phyloP scores from a whole-genome alignment of 2,329 filamentous ascomycete genomes.

The Cordyceps javanica region DNA sequence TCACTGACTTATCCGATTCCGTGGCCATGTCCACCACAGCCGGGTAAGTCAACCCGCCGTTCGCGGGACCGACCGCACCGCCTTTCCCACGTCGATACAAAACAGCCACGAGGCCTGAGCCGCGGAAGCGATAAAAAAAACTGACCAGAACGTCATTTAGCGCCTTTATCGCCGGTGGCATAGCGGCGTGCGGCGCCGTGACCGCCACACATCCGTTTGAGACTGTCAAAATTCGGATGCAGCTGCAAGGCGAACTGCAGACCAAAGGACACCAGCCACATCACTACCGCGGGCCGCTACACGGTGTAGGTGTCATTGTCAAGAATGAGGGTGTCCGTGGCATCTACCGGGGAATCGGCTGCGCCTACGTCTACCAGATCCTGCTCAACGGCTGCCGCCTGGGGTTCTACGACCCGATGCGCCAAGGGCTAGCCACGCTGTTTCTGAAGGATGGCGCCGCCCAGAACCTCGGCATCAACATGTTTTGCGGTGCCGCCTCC shows the following conservation, averaged over 20 bases:
- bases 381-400: slow-evolving; percentile 93
- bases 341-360: slow-evolving; percentile 82
- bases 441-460: slow-evolving; percentile 66
- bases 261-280: slow-evolving; percentile 77
- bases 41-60: neutral
- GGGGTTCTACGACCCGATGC: slow-evolving; percentile 95
- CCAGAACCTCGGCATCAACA: slow-evolving; percentile 85
- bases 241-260: slow-evolving; percentile 93
- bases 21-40: slow-evolving; percentile 13
- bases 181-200: slow-evolving; percentile 94
- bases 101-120: neutral
- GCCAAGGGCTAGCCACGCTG: slow-evolving; percentile 60
- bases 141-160: slow-evolving; percentile 33
- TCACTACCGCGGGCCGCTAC: slow-evolving; percentile 84
- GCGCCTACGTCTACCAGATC: slow-evolving; percentile 94
- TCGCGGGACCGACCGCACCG: neutral
- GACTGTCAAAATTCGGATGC: slow-evolving; percentile 97
- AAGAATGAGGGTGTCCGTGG: slow-evolving; percentile 83
- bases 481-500: slow-evolving; percentile 83
- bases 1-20: neutral
- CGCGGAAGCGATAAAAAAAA: neutral
- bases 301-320: slow-evolving; percentile 84
- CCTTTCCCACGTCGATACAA: neutral
- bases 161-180: slow-evolving; percentile 90
- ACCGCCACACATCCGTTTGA: slow-evolving; percentile 98